Conservation (phyloP, 306 rosid species). For the Quercus agrifolia region DNA sequence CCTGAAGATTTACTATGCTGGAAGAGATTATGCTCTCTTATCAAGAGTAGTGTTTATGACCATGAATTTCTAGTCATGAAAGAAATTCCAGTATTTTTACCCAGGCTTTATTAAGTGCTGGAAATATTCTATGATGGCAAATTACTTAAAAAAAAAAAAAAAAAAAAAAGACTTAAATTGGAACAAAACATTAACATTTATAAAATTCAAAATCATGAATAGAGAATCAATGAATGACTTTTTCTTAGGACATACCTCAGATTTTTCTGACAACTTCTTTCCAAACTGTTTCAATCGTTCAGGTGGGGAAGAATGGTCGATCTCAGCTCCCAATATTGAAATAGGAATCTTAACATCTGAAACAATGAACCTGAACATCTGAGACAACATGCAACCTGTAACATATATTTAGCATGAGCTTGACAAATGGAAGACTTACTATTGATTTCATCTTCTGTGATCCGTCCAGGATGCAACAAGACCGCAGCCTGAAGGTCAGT, state of each 20-base stretch:
- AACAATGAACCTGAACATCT: neutral
- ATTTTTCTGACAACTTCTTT: constrained; percentile 27
- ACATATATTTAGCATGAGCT: neutral
- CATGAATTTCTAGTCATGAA: no score
- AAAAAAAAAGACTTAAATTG: no score
- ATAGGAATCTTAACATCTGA: constrained; percentile 52
- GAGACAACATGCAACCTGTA: neutral
- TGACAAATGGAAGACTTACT: constrained; percentile 7
- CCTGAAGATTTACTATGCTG: neutral
- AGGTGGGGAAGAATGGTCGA: constrained; percentile 30
- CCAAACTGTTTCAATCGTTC: constrained; percentile 38
- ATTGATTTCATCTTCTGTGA: constrained; percentile 21
- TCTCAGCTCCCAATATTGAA: constrained; percentile 51
- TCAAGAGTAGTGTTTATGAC: no score
- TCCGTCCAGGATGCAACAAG: constrained; percentile 42
- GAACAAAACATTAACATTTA: no score
- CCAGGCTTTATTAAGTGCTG: no score
- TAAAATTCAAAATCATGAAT: neutral
- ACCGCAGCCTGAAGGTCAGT: constrained; percentile 39
- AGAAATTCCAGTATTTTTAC: no score
- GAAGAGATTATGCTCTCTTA: no score
- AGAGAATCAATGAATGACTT: neutral
- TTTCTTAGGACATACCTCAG: constrained; percentile 32
- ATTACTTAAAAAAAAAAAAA: no score
- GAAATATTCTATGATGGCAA: no score